These are phyloP conservation scores for Mycena galopus DNA, from an alignment of 768 basidiomycete genomes.

Conservation along the genomic window DNA sequence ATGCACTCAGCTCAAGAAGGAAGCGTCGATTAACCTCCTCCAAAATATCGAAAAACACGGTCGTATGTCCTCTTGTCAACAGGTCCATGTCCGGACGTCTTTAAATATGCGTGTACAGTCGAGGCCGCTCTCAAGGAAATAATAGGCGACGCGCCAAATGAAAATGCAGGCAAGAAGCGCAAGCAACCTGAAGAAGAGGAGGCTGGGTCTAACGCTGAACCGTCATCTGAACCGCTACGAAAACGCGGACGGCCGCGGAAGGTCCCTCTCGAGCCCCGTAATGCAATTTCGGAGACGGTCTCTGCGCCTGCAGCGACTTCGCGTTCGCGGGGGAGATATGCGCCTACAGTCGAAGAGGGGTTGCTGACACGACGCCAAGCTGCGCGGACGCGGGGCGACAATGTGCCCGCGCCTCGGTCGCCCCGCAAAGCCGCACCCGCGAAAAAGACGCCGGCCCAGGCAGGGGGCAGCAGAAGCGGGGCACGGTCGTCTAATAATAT, in stretches of 20 bases:
- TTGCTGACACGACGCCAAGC: slow-evolving; percentile 20
- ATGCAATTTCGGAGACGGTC: not conserved
- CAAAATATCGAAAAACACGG: slow-evolving; percentile 33
- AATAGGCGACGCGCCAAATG: not conserved
- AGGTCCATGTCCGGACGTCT: not conserved
- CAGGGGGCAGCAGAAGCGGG: not conserved
- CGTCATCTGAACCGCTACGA: not conserved
- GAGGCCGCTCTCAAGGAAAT: slow-evolving; percentile 20
- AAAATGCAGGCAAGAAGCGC: slow-evolving; percentile 17
- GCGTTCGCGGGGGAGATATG: not conserved
- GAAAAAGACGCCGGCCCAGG: not conserved
- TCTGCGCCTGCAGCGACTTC: not conserved
- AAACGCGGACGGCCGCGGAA: slow-evolving; percentile 21
- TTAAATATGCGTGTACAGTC: slow-evolving; percentile 6
- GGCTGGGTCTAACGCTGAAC: not conserved
- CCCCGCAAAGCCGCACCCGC: slow-evolving; percentile 1
- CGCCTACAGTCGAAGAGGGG: not conserved
- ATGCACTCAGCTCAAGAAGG: not conserved
- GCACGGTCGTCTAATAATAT: not conserved
- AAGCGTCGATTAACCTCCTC: slow-evolving; percentile 15
- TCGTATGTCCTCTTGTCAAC: slow-evolving; percentile 17
- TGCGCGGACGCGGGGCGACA: slow-evolving; percentile 19
- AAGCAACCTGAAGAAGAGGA: slow-evolving; percentile 22
- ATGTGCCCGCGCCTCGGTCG: not conserved
- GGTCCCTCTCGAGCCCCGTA: not conserved